These are phyloP conservation scores for Rhodomyrtus psidioides DNA, from an alignment of 441 rosid species.

Conservation along the genomic window DNA sequence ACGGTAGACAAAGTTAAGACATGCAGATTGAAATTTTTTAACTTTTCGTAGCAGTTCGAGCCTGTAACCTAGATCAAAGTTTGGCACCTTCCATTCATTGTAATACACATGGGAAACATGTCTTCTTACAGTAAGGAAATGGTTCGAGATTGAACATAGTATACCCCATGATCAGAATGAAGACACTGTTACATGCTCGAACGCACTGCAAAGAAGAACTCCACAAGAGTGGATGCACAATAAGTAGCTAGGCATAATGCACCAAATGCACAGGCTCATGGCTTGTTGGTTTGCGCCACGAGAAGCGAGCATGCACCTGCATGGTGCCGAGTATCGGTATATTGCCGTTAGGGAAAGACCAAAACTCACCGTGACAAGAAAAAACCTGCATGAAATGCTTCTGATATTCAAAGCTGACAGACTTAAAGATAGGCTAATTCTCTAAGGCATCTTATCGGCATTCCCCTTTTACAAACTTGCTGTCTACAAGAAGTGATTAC, in stretches of 20 bases:
- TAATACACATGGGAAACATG: neutral
- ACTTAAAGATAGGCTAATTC: neutral
- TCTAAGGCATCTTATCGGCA: neutral
- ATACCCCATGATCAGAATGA: neutral
- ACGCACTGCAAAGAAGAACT: neutral
- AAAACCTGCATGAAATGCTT: neutral
- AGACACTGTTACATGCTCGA: neutral
- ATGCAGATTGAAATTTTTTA: neutral
- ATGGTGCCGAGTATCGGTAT: neutral
- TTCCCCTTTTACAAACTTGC: neutral
- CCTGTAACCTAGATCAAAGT: neutral
- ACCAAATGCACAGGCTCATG: neutral
- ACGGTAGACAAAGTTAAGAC: neutral
- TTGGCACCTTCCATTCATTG: neutral
- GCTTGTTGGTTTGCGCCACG: neutral
- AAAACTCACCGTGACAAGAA: neutral
- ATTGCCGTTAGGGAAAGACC: neutral
- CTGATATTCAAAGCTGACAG: neutral
- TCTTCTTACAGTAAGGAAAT: neutral
- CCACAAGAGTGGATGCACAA: neutral
- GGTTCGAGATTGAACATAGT: neutral
- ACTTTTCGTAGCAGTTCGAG: neutral
- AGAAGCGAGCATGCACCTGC: neutral
- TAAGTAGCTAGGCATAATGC: neutral
- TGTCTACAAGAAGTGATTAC: neutral